Conservation (phyloP, 2,329 filamentous ascomycete genomes). For the Botrytis elliptica region DNA sequence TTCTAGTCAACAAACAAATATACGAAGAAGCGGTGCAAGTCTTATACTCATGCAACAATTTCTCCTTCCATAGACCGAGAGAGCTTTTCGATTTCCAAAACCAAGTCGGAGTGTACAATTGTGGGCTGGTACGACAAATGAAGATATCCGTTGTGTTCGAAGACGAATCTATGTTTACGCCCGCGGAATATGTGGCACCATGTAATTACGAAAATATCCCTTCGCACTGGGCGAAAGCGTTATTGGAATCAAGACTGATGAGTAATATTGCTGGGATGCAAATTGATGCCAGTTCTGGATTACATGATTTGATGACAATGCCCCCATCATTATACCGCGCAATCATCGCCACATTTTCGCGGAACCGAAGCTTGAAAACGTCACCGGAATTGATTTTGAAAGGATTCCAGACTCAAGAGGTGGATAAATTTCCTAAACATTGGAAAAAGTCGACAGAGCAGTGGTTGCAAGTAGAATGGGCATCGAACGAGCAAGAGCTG, state of each 20-base stretch:
- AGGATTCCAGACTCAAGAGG: constrained; percentile 10
- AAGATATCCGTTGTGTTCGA: constrained; percentile 14
- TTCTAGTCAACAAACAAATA: constrained; percentile 11
- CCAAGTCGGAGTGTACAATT: constrained; percentile 9
- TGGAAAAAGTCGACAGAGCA: constrained; percentile 16
- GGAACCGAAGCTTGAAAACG: constrained; percentile 1
- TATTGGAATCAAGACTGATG: constrained; percentile 2
- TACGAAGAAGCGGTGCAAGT: constrained; percentile 10
- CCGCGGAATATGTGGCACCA: constrained; percentile 8
- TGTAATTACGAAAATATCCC: constrained; percentile 18
- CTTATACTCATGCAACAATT: constrained; percentile 16
- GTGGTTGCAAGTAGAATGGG: constrained; percentile 17
- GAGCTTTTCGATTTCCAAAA: constrained; percentile 19
- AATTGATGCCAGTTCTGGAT: constrained; percentile 9
- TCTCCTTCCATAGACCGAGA: constrained; percentile 10
- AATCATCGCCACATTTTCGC: constrained; percentile 6
- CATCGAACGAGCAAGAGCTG: background rate
- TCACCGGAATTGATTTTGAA: constrained; percentile 9
- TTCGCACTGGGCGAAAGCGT: constrained; percentile 14
- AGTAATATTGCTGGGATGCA: constrained; percentile 15
- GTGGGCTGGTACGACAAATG: constrained; percentile 11
- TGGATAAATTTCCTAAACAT: constrained; percentile 6
- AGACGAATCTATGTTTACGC: constrained; percentile 10
- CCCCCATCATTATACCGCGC: constrained; percentile 13
- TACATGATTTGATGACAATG: constrained; percentile 13